Base-by-base conservation (phyloP, 345 rosid genomes). In the Aethionema arabicum region DNA sequence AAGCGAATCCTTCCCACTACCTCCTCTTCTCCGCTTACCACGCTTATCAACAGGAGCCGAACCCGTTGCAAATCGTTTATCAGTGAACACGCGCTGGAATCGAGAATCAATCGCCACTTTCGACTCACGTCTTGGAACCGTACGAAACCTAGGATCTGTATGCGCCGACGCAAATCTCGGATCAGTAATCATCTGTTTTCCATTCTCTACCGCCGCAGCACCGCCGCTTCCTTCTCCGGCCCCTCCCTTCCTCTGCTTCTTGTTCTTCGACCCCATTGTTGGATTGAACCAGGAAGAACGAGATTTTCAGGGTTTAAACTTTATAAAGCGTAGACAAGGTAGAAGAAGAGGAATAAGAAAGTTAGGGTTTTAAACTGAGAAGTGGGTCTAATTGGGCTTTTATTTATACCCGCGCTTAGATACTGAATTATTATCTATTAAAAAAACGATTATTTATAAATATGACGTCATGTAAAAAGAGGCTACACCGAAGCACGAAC, bases 121-220 rank as follows among this genome's bases (percentile, higher is more conserved):
- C 1, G 83, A 43, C 10, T 84, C 79, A 38, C 78, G 85, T 78
- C 69, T 80, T 4, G 87, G 85, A 12, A 77, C 76, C n/a, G 66
- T 87, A 80, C 83, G 95, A 70, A 93, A 93, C 67, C 92, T 73
- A 37, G 97, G 99, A 72, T 87, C 99, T 8, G 82, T 76, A 72
- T 84, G 91, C 27, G 81, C 77, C 33, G 78, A 69, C 8, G 87
- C 72, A 62, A 90, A 93, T 69, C 99, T 76, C 16, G 85, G 67
- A 46, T 93, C 99, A 11, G 66, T 56, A 14, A 89, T 78, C 63
- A 84, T 59, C 46, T 75, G 27, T 0, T 21, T 42, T 2, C 39
- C 65, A 45, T 63, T 63, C 5, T 56, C 74, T 4, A 8, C 68
- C 42, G 33, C 61, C 11, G 53, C 66, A 27, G 12, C 67, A 16